These are phyloP conservation scores for Musa schizocarpa DNA, from an alignment of 176 grass and related monocot genomes.

Conservation along the genomic window DNA sequence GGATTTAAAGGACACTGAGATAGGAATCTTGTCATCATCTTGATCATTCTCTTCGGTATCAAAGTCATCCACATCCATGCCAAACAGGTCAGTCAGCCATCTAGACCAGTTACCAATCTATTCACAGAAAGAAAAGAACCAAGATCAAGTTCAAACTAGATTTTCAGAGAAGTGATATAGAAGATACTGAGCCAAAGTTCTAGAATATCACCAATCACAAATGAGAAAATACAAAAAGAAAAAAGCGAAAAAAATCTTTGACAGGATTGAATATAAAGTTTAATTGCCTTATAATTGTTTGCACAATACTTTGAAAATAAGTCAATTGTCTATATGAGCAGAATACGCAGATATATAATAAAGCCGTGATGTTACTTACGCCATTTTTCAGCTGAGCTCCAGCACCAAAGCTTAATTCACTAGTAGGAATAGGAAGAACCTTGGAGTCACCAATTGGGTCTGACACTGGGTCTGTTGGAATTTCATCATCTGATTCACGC, in stretches of 20 bases:
- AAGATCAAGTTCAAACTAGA: not conserved
- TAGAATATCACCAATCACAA: not conserved
- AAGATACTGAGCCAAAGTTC: not conserved
- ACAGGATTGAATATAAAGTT: not conserved
- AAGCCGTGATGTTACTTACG: slow-evolving; percentile 35
- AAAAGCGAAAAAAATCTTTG: not conserved
- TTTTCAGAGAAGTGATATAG: not conserved
- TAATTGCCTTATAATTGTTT: not conserved
- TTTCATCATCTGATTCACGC: slow-evolving; percentile 78
- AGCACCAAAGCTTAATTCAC: slow-evolving; percentile 83
- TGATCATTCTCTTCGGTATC: slow-evolving; percentile 28
- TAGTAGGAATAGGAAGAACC: slow-evolving; percentile 70
- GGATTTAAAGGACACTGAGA: slow-evolving; percentile 38
- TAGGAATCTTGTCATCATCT: slow-evolving; percentile 26
- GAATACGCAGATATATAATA: not conserved
- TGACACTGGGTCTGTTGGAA: slow-evolving; percentile 71
- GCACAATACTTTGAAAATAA: not conserved
- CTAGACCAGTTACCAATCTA: slow-evolving; percentile 98
- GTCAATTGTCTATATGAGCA: not conserved
- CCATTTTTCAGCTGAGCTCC: slow-evolving; percentile 98
- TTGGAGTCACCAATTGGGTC: slow-evolving; percentile 85
- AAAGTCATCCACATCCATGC: slow-evolving; percentile 76
- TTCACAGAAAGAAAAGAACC: slow-evolving; percentile 1
- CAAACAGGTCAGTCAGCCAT: slow-evolving; percentile 73
- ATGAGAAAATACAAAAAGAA: slow-evolving; percentile 2